Percentiles rank a stretch among this genome's conserved stretches.
These are phyloP conservation scores for Botrytis deweyae DNA, from an alignment of 2,329 filamentous ascomycete species.

Conservation along the genomic window DNA sequence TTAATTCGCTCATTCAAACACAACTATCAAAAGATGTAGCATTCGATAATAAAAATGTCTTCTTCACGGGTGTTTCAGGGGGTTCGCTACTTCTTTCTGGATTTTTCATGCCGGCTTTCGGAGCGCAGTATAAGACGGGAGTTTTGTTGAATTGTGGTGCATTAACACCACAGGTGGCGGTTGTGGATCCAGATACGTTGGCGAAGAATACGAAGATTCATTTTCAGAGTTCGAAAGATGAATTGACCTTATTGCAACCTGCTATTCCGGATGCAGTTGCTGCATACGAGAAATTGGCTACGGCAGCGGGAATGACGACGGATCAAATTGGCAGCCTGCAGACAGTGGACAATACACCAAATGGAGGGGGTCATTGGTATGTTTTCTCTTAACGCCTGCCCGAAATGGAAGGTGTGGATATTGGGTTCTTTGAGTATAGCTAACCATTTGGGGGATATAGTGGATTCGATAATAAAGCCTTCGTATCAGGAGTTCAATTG, in stretches of 20 bases:
- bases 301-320: conserved; percentile 45
- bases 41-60: conserved; percentile 52
- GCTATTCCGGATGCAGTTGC: conserved; percentile 51
- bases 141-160: conserved; percentile 58
- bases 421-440: not conserved
- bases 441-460: conserved; percentile 30
- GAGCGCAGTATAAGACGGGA: conserved; percentile 42
- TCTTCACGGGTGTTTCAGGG: conserved; percentile 58
- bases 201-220: conserved; percentile 52
- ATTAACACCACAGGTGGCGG: conserved; percentile 52
- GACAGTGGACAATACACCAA: conserved; percentile 56
- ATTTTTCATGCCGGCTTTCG: conserved; percentile 56
- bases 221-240: conserved; percentile 55
- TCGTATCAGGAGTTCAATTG: conserved; percentile 57
- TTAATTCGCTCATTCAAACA: conserved; percentile 51
- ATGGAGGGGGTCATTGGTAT: conserved; percentile 53
- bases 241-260: conserved; percentile 47
- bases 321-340: conserved; percentile 51
- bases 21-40: conserved; percentile 53
- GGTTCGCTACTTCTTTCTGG: conserved; percentile 54
- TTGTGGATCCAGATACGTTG: conserved; percentile 46
- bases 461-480: conserved; percentile 55
- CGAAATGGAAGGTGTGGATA: too few relatives aligned
- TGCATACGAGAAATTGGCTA: conserved; percentile 52
- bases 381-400: not conserved